A percentile compares a stretch with the other conserved stretches of the same genome.
These are phyloP conservation scores for Podila epicladia DNA, from an alignment of 192 early-diverging fungal genomes.

Conservation along the genomic window DNA sequence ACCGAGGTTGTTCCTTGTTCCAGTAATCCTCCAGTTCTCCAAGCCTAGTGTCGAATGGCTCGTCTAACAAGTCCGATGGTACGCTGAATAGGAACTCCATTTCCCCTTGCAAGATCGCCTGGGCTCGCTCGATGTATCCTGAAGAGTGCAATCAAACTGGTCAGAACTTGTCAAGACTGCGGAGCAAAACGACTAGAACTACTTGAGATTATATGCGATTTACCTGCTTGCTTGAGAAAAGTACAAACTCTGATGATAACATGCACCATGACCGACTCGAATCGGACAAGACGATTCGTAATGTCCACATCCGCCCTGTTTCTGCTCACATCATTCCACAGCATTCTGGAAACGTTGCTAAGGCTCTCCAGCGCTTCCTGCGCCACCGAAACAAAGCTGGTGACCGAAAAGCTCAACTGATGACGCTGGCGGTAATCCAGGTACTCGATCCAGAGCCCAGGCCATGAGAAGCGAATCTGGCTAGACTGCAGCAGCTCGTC, in stretches of 20 bases:
- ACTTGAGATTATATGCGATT: neutral
- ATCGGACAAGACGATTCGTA: slow-evolving; percentile 28
- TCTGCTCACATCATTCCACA: slow-evolving; percentile 7
- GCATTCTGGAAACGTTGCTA: slow-evolving; percentile 18
- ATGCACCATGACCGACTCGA: slow-evolving; percentile 63
- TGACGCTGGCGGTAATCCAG: slow-evolving; percentile 65
- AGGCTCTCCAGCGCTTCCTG: slow-evolving; percentile 56
- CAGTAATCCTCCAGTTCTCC: slow-evolving; percentile 58
- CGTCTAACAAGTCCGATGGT: slow-evolving; percentile 31
- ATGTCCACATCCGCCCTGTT: neutral
- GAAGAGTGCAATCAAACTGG: neutral
- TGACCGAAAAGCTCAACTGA: slow-evolving; percentile 61
- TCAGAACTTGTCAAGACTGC: neutral
- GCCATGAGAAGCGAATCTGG: slow-evolving; percentile 31
- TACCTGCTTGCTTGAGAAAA: slow-evolving; percentile 67
- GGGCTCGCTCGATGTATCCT: slow-evolving; percentile 64
- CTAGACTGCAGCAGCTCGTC: slow-evolving; percentile 52
- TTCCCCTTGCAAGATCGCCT: slow-evolving; percentile 58
- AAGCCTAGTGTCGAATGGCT: slow-evolving; percentile 50
- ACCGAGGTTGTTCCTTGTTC: slow-evolving; percentile 63
- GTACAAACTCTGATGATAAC: slow-evolving; percentile 56
- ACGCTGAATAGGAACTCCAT: slow-evolving; percentile 61
- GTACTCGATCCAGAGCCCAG: slow-evolving; percentile 65
- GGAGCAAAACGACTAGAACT: neutral
- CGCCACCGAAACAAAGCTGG: slow-evolving; percentile 54